Evolutionary conservation across 345 rosid species (phyloP).

Genomic region (Eucalyptus decipiens): DNA sequence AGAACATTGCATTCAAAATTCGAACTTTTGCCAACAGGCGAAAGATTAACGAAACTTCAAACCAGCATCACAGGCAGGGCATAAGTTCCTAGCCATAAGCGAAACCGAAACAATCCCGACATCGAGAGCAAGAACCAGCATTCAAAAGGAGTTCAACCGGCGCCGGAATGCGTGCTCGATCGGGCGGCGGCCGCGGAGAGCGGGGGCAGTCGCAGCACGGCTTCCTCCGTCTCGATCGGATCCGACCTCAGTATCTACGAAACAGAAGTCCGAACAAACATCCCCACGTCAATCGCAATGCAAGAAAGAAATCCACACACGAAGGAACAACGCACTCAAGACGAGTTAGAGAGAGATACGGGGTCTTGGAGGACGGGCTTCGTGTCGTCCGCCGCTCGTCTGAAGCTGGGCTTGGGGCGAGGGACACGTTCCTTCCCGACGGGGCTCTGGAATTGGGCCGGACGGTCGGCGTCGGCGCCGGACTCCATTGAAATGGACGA

Average conservation of each 20-base stretch:
- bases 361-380: constrained; percentile 75
- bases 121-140: not conserved
- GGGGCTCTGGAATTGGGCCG: not conserved
- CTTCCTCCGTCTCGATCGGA: constrained; percentile 68
- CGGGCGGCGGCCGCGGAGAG: not conserved
- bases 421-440: not conserved
- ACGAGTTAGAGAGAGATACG: constrained; percentile 5
- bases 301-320: not conserved
- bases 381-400: constrained; percentile 61
- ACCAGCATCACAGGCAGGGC: not conserved
- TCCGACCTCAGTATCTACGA: constrained; percentile 61
- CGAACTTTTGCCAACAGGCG: not conserved
- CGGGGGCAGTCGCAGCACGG: constrained; percentile 58
- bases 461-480: not conserved
- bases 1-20: not conserved
- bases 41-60: not conserved
- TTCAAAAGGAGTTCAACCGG: not conserved
- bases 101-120: not conserved
- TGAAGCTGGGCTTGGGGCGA: constrained; percentile 35
- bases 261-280: not conserved
- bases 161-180: not conserved
- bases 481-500: not conserved
- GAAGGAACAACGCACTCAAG: not conserved
- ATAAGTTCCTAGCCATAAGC: not conserved
- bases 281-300: not conserved